These are phyloP conservation scores for Fusarium sp. DNA, from an alignment of 2,329 filamentous ascomycete genomes.

Conservation along the genomic window DNA sequence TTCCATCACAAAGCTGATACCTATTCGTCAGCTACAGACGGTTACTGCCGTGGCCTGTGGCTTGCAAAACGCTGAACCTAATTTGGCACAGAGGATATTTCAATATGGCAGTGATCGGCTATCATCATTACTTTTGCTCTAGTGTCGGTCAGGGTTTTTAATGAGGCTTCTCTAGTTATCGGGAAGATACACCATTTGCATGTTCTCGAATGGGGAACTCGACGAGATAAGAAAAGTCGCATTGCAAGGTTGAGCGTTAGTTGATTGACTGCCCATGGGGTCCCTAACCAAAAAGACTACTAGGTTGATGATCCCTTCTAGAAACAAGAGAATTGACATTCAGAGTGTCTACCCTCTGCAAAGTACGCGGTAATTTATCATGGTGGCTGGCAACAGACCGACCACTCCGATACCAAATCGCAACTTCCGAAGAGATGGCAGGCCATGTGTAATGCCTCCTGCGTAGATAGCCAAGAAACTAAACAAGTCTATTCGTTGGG, in stretches of 20 bases:
- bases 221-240: background rate
- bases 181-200: slow-evolving; percentile 15
- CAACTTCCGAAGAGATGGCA: slow-evolving; percentile 1
- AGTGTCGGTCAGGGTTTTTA: slow-evolving; percentile 6
- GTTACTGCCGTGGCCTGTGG: background rate
- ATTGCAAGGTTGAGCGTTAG: slow-evolving; percentile 7
- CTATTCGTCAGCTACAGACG: background rate
- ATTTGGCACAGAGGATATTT: slow-evolving; percentile 4
- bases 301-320: background rate
- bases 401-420: slow-evolving; percentile 2
- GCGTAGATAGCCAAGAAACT: slow-evolving; percentile 21
- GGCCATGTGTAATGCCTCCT: slow-evolving; percentile 4
- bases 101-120: slow-evolving; percentile 4
- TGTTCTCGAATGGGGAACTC: slow-evolving; percentile 20
- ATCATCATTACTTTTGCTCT: background rate
- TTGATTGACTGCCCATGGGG: background rate
- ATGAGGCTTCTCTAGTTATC: slow-evolving; percentile 6
- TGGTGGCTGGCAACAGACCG: slow-evolving; percentile 1
- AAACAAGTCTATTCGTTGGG: slow-evolving; percentile 8
- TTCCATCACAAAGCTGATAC: background rate
- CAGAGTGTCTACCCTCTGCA: background rate
- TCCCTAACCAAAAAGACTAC: background rate
- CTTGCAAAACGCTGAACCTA: slow-evolving; percentile 5
- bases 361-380: background rate
- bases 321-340: background rate